Evolutionary conservation across 371 early-diverging fungal genomes (phyloP).

Genomic region (Mucor circinelloides): DNA sequence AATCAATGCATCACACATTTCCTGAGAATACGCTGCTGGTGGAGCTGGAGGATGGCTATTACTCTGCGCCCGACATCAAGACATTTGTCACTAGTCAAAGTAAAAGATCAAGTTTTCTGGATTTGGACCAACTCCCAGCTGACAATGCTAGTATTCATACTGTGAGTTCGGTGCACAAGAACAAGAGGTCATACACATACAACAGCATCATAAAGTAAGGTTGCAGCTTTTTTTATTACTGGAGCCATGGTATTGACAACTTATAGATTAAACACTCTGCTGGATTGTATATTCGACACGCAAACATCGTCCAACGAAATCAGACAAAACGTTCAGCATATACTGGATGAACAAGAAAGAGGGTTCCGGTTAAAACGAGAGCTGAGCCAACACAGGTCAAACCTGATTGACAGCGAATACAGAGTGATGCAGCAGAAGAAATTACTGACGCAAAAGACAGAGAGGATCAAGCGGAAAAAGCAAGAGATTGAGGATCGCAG

Average conservation of each 20-base stretch:
- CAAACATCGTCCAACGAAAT: slow-evolving; percentile 55
- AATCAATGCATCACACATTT: slow-evolving; percentile 43
- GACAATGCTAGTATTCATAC: slow-evolving; percentile 27
- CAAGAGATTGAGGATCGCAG: slow-evolving; percentile 11
- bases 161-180: slow-evolving; percentile 24
- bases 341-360: slow-evolving; percentile 41
- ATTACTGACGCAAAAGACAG: neutral
- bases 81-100: slow-evolving; percentile 18
- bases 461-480: neutral
- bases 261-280: slow-evolving; percentile 50
- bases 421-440: slow-evolving; percentile 24
- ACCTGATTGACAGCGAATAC: slow-evolving; percentile 15
- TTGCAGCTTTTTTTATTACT: neutral
- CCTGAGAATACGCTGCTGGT: slow-evolving; percentile 60
- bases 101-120: slow-evolving; percentile 29
- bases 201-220: slow-evolving; percentile 51
- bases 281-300: slow-evolving; percentile 62
- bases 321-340: slow-evolving; percentile 40
- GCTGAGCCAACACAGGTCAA: slow-evolving; percentile 21
- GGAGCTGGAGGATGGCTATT: slow-evolving; percentile 59
- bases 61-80: slow-evolving; percentile 52
- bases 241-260: neutral
- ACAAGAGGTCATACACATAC: slow-evolving; percentile 56
- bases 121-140: slow-evolving; percentile 8
- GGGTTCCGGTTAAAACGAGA: slow-evolving; percentile 46